Conservation (phyloP, 768 basidiomycete genomes). For the Calocybe indica region DNA sequence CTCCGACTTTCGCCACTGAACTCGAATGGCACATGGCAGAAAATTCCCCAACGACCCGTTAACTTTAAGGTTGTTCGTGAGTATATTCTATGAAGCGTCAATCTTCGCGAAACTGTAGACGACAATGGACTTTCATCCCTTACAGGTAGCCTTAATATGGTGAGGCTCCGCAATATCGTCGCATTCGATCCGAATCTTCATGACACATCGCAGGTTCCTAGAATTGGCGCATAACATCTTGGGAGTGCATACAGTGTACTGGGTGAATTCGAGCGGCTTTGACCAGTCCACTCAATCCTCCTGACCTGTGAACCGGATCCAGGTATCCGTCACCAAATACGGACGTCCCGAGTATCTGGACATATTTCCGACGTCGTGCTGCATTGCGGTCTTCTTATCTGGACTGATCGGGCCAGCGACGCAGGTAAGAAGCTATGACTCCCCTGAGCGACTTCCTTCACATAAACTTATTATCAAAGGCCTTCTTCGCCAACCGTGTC, state of each 20-base stretch:
- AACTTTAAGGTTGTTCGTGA: slow-evolving; percentile 6
- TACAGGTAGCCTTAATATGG: slow-evolving; percentile 10
- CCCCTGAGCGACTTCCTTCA: neutral
- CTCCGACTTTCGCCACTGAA: neutral
- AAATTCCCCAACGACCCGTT: slow-evolving; percentile 7
- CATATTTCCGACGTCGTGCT: neutral
- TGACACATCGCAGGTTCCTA: neutral
- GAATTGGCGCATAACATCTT: slow-evolving; percentile 8
- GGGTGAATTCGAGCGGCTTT: slow-evolving; percentile 1
- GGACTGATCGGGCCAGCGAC: slow-evolving; percentile 6
- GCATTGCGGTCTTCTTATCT: slow-evolving; percentile 1
- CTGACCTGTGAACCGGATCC: neutral
- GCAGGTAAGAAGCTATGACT: slow-evolving; percentile 2
- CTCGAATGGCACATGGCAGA: neutral
- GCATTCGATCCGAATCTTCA: neutral
- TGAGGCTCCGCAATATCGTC: neutral
- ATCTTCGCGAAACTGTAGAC: neutral
- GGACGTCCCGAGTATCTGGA: slow-evolving; percentile 3
- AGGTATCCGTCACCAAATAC: slow-evolving; percentile 7
- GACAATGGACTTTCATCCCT: too few relatives aligned
- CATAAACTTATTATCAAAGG: slow-evolving; percentile 1
- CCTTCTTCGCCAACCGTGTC: slow-evolving; percentile 10
- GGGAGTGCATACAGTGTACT: slow-evolving; percentile 8
- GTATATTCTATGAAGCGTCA: neutral
- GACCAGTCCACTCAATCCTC: neutral